phyloP scores from a whole-genome alignment of 1,284 basidiomycete genomes.

The Pseudozyma tsukubaensis region DNA sequence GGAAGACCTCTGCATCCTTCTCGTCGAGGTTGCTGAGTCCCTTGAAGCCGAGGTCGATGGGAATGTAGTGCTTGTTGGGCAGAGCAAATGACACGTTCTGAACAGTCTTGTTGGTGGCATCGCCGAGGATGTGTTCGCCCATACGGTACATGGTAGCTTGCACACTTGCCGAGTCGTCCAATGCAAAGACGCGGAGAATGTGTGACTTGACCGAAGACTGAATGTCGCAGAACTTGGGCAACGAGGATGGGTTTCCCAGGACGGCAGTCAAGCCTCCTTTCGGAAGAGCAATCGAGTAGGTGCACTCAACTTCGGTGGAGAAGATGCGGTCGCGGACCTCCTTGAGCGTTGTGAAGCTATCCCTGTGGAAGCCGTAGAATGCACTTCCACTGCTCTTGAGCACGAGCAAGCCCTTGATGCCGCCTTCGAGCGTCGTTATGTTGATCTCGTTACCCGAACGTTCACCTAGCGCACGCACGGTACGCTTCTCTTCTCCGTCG shows the following conservation, averaged over 20 bases:
- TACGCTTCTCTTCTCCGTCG: conserved; percentile 88
- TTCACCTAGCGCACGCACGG: conserved; percentile 76
- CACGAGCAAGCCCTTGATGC: conserved; percentile 72
- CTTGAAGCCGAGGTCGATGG: conserved; percentile 61
- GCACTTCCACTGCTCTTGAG: conserved; percentile 89
- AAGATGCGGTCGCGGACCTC: conserved; percentile 65
- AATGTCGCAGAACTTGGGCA: conserved; percentile 68
- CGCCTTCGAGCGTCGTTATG: conserved; percentile 45
- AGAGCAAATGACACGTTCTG: conserved; percentile 78
- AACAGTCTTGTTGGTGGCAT: conserved; percentile 74
- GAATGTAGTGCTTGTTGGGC: conserved; percentile 78
- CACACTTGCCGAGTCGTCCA: conserved; percentile 88
- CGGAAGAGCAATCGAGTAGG: conserved; percentile 47
- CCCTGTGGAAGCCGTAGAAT: conserved; percentile 83
- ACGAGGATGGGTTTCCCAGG: conserved; percentile 64
- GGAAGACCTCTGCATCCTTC: conserved; percentile 63
- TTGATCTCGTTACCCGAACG: conserved; percentile 70
- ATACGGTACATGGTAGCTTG: conserved; percentile 94
- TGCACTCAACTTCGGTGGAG: conserved; percentile 63
- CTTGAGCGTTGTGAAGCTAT: conserved; percentile 86
- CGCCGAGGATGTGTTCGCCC: conserved; percentile 75
- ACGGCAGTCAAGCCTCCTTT: conserved; percentile 31
- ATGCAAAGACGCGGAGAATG: conserved; percentile 85
- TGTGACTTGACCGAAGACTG: conserved; percentile 74
- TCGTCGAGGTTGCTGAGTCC: conserved; percentile 58